Conservation (phyloP, 148 eudicot species). For the Vaccinium vitisidaea region DNA sequence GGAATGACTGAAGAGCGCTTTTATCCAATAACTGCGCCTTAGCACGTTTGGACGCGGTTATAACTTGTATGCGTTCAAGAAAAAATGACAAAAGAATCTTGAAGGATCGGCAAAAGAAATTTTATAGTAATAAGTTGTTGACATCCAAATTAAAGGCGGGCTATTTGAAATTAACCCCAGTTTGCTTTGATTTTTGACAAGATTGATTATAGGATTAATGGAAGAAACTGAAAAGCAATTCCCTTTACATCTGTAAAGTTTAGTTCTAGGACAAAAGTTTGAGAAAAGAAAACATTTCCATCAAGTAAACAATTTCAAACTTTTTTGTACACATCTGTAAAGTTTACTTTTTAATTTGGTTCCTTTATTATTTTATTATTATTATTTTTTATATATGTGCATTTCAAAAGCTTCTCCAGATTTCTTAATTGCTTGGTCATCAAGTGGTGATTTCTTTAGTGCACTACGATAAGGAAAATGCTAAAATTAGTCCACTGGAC, state of each 20-base stretch:
- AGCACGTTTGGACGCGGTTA: too few species aligned
- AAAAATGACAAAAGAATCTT: neutral
- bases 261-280: neutral
- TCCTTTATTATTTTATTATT: too few species aligned
- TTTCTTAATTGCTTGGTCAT: too few species aligned
- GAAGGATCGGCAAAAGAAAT: too few species aligned
- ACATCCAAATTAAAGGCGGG: neutral
- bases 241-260: neutral
- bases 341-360: too few species aligned
- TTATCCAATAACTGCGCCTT: neutral
- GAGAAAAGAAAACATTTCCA: neutral
- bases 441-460: too few species aligned
- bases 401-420: neutral
- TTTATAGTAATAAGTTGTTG: neutral
- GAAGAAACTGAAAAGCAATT: neutral
- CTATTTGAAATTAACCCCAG: neutral
- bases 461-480: too few species aligned
- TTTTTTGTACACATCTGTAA: neutral
- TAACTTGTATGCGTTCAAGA: too few species aligned
- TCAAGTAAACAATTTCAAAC: neutral
- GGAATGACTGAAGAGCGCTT: neutral
- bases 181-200: neutral
- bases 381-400: neutral
- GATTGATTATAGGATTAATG: neutral
- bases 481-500: too few species aligned